Base-by-base conservation (phyloP, 495 filamentous ascomycete genomes). In the Cercophora sp. region DNA sequence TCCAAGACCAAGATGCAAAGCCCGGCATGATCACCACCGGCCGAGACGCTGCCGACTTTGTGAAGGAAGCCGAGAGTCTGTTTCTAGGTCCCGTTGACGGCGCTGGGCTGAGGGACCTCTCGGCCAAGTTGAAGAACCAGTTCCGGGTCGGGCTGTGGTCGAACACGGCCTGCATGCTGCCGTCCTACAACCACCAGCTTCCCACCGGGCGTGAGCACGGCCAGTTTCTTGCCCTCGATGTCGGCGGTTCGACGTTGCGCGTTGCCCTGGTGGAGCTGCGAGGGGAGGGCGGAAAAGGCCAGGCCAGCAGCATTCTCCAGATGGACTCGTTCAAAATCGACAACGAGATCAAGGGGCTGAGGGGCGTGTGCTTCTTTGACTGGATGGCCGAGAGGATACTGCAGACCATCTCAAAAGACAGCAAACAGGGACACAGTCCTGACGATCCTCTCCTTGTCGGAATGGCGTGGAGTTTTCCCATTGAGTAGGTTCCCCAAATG, bases 391-490 rank as follows among this genome's bases (percentile, higher is more conserved):
- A 83, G 58, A 84, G 83, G 56, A 90, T 93, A 59, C 77, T 79
- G 53, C 70, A 79, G 31, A 75, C 72, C 10, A 60, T 79, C 25
- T 61, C 68, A 16, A 69, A 68, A 34, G 66, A 69, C 5, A 58
- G 59, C 27, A 60, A 65, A 20, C 52, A 51, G 13, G 60, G 64
- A n/a, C 54, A 58, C 56, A 57, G 54, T 15, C 54, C 56, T 0
- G 61, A 61, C 13, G 56, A 68, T 16, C 65, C 66, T 10, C 62
- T 78, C 51, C 71, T 75, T 2, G 68, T 92, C 73, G 88, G 88
- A 0, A 76, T 95, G 34, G 86, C 89, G 8, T 95, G 89, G 77
- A 91, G 87, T 67, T 95, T 95, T 62, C 89, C 89, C 11, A 89
- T 95, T 42, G 82, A 86, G 87, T 91, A 75, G 68, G 74, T 76